Evolutionary conservation across 768 basidiomycete genomes (phyloP), one percentile per base, ranked within the genome.

Genomic region (Tulasnella sp.): DNA sequence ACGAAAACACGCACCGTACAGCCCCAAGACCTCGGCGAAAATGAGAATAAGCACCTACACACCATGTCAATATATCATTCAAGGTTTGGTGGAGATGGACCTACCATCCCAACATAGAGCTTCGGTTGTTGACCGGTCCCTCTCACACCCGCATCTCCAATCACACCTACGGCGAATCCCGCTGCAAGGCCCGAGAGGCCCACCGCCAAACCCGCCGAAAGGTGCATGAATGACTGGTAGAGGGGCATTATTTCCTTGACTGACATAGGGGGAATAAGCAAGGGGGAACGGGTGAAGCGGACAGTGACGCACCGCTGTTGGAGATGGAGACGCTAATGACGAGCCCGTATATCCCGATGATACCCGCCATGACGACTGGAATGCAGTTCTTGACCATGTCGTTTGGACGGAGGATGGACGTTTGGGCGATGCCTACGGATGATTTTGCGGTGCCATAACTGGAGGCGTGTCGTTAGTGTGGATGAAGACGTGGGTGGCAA

Each of bases 361-460:
- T 98, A 90, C 94, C 94, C 77, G 94, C 93, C 94, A 98, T 97
- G 72, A 97, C 86, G 69, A 97, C 91, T 42, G 93, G 93, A 50
- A 98, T 82, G 63, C 86, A 84, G 80, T 86, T 92, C 76, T 84
- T 91, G 86, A 98, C 94, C 88, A 97, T 93, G 66, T 84, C 76
- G 76, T 94, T 92, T 51, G 93, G 94, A 62, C 92, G 83, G 58
- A 96, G 82, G 64, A 94, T 88, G 57, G 93, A 89, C 93, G 94
- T 97, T 63, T 93, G 92, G 58, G 91, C 84, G 63, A 96, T 91
- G 65, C 91, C 90, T 63, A 91, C 96, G 66, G 94, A 94, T 65
- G 96, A 96, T 74, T 98, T 99, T 68, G 96, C 92, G 42, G 93
- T 98, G 62, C 96, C 96, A 75, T 99, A 98, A 74, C 91, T 94